Evolutionary conservation across 257 asterid genomes (phyloP), one percentile per base, ranked within the genome.

Genomic region (Thymus mandschuricus): DNA sequence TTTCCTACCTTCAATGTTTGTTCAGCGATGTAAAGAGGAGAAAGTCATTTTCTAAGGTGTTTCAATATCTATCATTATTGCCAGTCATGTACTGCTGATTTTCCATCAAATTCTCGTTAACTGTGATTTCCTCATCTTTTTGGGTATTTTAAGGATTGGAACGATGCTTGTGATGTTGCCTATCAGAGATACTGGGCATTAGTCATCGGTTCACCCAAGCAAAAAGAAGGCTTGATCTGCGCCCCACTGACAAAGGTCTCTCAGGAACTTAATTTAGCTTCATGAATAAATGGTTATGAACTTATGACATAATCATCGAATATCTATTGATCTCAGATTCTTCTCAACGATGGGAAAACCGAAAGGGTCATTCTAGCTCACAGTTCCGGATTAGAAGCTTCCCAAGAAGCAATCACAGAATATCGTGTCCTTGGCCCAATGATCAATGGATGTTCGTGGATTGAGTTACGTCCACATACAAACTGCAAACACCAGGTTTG

Each of bases 371-470:
- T 94, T 72, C 80, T 94, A 82, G 88, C 98, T 64, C 84, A 80
- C 43, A 76, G 79, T 73, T 91, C 93, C 13, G 88, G 92, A 52
- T 82, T 91, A 78, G 97, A 91, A 81, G 83, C 96, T 80, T 85
- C 89, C 74, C 95, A 91, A 67, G 96, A 89, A 76, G 99, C 98
- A 61, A 70, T 89, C 45, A 91, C 99, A 5, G 89, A 86, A 80
- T 94, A 88, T 77, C 88, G 95, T 35, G 87, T 94, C 50, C 90
- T 93, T 78, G 98, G 98, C 75, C 98, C 97, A 51, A 87, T 72
- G 72, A 87, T 91, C 78, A 93, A 91, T 64, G 97, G 99, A 41
- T 94, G 99, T 75, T 91, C 97, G 10, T 94, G 97, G 97, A 89
- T 94, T 44, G 99, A 94, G 72, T 67, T 94, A 77, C 66, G 83